These are phyloP conservation scores for Hypoxylon fuscum DNA, from an alignment of 495 filamentous ascomycete genomes.

Conservation along the genomic window DNA sequence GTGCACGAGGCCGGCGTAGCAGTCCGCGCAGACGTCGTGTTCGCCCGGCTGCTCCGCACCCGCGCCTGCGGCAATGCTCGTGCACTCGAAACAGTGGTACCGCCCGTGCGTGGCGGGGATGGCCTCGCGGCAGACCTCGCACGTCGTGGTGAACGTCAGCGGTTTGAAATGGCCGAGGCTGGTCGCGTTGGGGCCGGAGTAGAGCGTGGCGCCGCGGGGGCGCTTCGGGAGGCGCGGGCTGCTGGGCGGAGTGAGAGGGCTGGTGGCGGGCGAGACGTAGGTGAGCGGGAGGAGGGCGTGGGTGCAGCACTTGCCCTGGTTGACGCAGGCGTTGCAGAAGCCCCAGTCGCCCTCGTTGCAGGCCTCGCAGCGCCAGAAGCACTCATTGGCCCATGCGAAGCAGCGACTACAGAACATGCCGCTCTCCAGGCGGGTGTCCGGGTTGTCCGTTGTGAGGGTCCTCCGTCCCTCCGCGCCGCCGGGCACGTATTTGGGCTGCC, in stretches of 20 bases:
- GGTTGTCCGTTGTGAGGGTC: slow-evolving; percentile 70
- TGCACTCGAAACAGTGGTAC: slow-evolving; percentile 73
- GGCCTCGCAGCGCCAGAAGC: slow-evolving; percentile 81
- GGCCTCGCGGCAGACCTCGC: slow-evolving; percentile 74
- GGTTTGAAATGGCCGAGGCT: slow-evolving; percentile 54
- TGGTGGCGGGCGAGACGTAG: slow-evolving; percentile 41
- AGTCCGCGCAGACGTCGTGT: slow-evolving; percentile 82
- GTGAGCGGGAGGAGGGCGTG: slow-evolving; percentile 77
- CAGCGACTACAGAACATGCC: slow-evolving; percentile 88
- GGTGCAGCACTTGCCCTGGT: slow-evolving; percentile 76
- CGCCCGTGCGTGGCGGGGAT: slow-evolving; percentile 73
- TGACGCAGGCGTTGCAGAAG: slow-evolving; percentile 84
- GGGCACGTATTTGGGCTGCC: slow-evolving; percentile 57
- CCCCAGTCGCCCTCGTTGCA: slow-evolving; percentile 96
- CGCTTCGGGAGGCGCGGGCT: slow-evolving; percentile 40
- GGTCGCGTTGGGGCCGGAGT: slow-evolving; percentile 49
- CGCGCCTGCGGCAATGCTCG: slow-evolving; percentile 39
- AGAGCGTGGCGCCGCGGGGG: slow-evolving; percentile 46
- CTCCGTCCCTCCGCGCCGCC: slow-evolving; percentile 59
- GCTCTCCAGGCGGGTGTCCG: slow-evolving; percentile 70
- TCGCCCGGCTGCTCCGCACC: slow-evolving; percentile 71
- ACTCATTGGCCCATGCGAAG: slow-evolving; percentile 72
- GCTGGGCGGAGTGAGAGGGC: slow-evolving; percentile 26
- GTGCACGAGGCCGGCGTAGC: slow-evolving; percentile 72
- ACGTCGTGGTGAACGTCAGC: slow-evolving; percentile 72